Base-by-base conservation (phyloP, 257 asterid genomes). In the Sherardia arvensis region DNA sequence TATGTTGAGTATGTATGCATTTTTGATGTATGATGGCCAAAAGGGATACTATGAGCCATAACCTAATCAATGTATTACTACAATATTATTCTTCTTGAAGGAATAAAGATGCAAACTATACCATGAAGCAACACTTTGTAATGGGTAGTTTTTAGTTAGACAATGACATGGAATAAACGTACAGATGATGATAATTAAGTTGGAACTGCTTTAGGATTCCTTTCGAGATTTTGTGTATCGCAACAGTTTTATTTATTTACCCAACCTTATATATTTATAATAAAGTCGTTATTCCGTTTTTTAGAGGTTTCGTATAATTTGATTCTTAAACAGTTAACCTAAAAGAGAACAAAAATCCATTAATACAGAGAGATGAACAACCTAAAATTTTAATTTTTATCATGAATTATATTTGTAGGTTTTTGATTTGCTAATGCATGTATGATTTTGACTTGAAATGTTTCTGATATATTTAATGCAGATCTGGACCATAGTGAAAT, bases 31-130 rank as follows among this genome's bases (percentile, higher is more conserved):
- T 1, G 14, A 36, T 9, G 43, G 43, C 43, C 11, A 36, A 34
- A 34, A 8, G 2, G 40, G 9, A 34, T 8, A 34, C 40, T 9
- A 34, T 9, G 10, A 34, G 11, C 40, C 40, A 4, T 1, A 36
- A 36, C 12, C 17, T 36, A 34, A 34, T 34, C 11, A 34, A 34
- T 34, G 40, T 34, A 6, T 34, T 34, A 34, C 43, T 34, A 34
- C 15, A 34, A 34, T 0, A 34, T 5, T 40, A 14, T 40, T 40
- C 1, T 40, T 40, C 1, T 40, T 40, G 48, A 14, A 40, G n/a
- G 48, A 40, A 40, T 40, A 40, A 40, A 40, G 34, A 40, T 40
- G 53, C 60, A 54, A 34, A 49, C 53, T 61, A 60, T 68, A 59
- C 53, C 54, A 21, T 8, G 26, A 67, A 54, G 17, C 57, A 43